Evolutionary conservation across 176 grass and related monocot species (phyloP).

Genomic region (Aegilops sharonensis): DNA sequence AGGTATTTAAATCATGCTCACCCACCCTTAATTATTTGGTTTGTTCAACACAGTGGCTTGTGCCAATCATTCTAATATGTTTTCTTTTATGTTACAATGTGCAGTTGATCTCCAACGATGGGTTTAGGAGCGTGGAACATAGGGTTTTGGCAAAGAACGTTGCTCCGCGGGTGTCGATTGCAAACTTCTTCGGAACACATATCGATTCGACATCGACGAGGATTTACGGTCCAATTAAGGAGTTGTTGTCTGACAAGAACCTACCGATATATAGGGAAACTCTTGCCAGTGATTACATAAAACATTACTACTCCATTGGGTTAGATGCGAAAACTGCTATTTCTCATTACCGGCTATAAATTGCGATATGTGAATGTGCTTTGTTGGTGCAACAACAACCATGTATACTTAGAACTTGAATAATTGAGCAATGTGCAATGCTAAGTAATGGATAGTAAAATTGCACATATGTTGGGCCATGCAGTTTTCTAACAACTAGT

Average conservation of each 20-base stretch:
- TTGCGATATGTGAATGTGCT: background rate
- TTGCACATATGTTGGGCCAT: no score
- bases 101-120: conserved; percentile 64
- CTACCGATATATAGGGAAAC: conserved; percentile 49
- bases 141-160: conserved; percentile 48
- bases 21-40: no score
- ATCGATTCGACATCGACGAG: conserved; percentile 28
- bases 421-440: background rate
- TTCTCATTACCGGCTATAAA: conserved; percentile 43
- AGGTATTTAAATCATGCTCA: conserved; percentile 24
- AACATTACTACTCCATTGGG: conserved; percentile 28
- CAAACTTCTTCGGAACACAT: conserved; percentile 46
- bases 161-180: conserved; percentile 43
- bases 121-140: conserved; percentile 54
- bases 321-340: conserved; percentile 37
- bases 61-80: no score
- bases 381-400: background rate
- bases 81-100: background rate
- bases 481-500: no score
- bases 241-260: conserved; percentile 46
- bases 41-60: no score
- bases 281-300: conserved; percentile 34
- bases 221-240: conserved; percentile 67
- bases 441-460: background rate
- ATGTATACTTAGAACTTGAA: background rate